These are phyloP conservation scores for Zygoascus bituminiphila DNA, from an alignment of 805 yeast genomes.

Conservation along the genomic window DNA sequence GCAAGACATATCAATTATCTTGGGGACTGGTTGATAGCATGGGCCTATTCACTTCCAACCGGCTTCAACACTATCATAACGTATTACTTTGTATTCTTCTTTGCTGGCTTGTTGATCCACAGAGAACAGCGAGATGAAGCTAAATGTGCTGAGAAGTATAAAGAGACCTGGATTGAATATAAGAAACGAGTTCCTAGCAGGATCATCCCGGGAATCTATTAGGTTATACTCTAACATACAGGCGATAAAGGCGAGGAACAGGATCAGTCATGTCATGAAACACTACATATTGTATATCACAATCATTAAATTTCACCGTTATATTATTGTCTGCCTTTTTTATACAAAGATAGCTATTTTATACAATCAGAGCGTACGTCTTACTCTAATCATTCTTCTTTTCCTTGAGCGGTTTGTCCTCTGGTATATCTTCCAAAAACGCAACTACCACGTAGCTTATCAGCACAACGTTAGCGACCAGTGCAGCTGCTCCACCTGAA, in stretches of 20 bases:
- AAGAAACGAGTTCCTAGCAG: slow-evolving; percentile 76
- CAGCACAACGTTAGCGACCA: slow-evolving; percentile 59
- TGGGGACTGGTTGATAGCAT: slow-evolving; percentile 90
- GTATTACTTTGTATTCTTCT: slow-evolving; percentile 78
- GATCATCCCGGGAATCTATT: slow-evolving; percentile 83
- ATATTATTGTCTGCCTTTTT: not conserved
- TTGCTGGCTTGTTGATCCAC: slow-evolving; percentile 73
- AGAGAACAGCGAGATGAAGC: slow-evolving; percentile 89
- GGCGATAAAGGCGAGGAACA: too few species aligned
- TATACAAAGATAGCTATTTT: too few species aligned
- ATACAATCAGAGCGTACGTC: not conserved
- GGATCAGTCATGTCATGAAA: too few species aligned
- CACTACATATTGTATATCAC: too few species aligned
- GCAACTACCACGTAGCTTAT: slow-evolving; percentile 64
- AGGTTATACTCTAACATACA: slow-evolving; percentile 8
- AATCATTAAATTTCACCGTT: too few species aligned
- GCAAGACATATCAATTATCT: slow-evolving; percentile 92
- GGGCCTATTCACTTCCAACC: slow-evolving; percentile 89
- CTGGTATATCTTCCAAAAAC: slow-evolving; percentile 40
- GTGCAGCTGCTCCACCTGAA: slow-evolving; percentile 68
- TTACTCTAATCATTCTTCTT: slow-evolving; percentile 5
- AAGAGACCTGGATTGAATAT: slow-evolving; percentile 78
- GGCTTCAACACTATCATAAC: slow-evolving; percentile 76
- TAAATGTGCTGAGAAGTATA: slow-evolving; percentile 81
- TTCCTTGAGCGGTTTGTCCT: not conserved